Conservation (phyloP, 306 rosid genomes). For the Psophocarpus tetragonolobus region DNA sequence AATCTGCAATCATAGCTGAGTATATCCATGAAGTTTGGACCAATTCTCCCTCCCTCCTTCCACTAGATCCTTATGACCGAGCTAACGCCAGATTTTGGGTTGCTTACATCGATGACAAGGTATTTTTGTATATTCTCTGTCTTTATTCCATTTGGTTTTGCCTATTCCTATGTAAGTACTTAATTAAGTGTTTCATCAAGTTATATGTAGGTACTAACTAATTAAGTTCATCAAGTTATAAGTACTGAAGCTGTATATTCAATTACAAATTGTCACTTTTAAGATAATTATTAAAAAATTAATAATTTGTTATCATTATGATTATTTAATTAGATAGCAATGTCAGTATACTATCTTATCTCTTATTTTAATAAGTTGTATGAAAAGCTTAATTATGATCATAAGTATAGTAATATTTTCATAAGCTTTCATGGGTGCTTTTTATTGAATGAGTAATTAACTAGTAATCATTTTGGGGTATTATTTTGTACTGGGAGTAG, state of each 20-base stretch:
- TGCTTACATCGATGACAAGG: constrained; percentile 58
- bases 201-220: no score
- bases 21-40: constrained; percentile 62
- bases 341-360: no score
- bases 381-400: not conserved
- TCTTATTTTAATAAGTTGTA: no score
- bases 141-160: not conserved
- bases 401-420: no score
- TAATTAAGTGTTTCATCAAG: no score
- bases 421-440: not conserved
- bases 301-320: no score
- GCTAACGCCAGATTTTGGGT: constrained; percentile 60
- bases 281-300: no score
- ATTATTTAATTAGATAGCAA: no score
- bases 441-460: not conserved
- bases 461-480: not conserved
- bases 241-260: no score
- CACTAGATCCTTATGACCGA: constrained; percentile 51
- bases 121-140: not conserved
- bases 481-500: constrained; percentile 25
- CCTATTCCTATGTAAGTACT: not conserved
- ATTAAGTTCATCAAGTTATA: no score
- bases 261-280: no score
- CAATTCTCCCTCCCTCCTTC: constrained; percentile 48
- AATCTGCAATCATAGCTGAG: constrained; percentile 56